phyloP scores from a whole-genome alignment of 2,329 filamentous ascomycete species.

The Atkinsonella texensis region DNA sequence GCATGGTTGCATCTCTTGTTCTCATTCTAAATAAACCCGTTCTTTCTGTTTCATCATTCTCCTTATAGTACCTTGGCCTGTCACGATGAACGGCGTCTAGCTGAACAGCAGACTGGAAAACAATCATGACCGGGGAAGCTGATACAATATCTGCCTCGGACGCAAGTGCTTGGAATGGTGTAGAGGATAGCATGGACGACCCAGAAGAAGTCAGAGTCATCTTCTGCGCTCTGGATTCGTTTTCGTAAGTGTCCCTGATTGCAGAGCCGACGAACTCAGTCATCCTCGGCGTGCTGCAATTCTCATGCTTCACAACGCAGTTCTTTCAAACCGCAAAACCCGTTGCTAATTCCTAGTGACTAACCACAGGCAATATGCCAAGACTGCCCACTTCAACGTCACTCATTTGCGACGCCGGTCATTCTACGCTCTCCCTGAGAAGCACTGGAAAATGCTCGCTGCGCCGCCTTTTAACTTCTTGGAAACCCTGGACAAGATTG shows the following conservation, averaged over 20 bases:
- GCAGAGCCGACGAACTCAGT: not conserved
- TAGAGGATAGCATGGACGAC: constrained; percentile 57
- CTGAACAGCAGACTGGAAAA: not conserved
- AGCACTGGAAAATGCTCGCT: constrained; percentile 74
- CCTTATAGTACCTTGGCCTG: not conserved
- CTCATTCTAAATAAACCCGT: not conserved
- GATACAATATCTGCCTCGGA: constrained; percentile 7
- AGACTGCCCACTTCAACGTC: constrained; percentile 74
- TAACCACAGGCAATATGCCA: constrained; percentile 62
- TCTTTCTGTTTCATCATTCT: not conserved
- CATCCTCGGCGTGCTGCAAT: not conserved
- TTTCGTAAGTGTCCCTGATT: constrained; percentile 49
- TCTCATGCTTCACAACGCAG: too few relatives aligned
- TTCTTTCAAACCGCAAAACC: too few relatives aligned
- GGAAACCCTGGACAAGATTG: constrained; percentile 64
- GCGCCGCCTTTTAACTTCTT: constrained; percentile 73
- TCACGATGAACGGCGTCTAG: constrained; percentile 1
- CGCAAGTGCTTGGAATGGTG: constrained; percentile 42
- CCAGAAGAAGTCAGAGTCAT: constrained; percentile 72
- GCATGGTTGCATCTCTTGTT: too few relatives aligned
- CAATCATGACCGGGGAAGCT: constrained; percentile 3
- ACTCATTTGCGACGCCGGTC: constrained; percentile 84
- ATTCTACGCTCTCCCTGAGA: constrained; percentile 79
- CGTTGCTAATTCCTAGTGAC: too few relatives aligned
- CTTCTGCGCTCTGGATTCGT: constrained; percentile 76